These are phyloP conservation scores for Plasmodium fragile DNA, from an alignment of 169 alveolate species.

Conservation along the genomic window DNA sequence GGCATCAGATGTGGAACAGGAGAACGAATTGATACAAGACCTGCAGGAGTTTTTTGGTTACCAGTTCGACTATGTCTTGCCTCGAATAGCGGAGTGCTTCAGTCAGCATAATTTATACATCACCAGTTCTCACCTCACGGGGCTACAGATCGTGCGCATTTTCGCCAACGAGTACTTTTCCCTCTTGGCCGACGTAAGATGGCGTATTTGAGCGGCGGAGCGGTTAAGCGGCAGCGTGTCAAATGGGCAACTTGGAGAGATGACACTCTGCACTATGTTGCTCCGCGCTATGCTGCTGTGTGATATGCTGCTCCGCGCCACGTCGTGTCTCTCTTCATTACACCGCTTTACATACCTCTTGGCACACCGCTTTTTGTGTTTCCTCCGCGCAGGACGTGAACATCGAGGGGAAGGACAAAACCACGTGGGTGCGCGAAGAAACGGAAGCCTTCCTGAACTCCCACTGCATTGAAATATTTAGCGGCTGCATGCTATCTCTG, in stretches of 20 bases:
- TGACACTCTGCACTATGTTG: no score
- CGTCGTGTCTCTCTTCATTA: no score
- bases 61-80: slow-evolving; percentile 46
- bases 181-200: slow-evolving; percentile 61
- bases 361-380: neutral
- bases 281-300: neutral
- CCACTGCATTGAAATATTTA: slow-evolving; percentile 47
- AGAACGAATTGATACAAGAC: slow-evolving; percentile 53
- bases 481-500: slow-evolving; percentile 59
- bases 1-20: slow-evolving; percentile 25
- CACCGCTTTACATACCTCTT: neutral
- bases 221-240: neutral
- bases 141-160: slow-evolving; percentile 32
- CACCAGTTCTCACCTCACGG: slow-evolving; percentile 43
- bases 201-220: no score
- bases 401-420: slow-evolving; percentile 25
- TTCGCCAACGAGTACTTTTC: slow-evolving; percentile 64
- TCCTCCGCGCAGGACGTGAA: slow-evolving; percentile 22
- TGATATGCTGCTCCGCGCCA: no score
- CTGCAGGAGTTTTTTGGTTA: slow-evolving; percentile 60
- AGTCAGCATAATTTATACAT: slow-evolving; percentile 47
- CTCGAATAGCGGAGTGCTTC: slow-evolving; percentile 64
- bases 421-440: slow-evolving; percentile 58
- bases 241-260: no score
- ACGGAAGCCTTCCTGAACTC: slow-evolving; percentile 68